phyloP scores from a whole-genome alignment of 331 rosid species.

The Rhamnella rubrinervis region DNA sequence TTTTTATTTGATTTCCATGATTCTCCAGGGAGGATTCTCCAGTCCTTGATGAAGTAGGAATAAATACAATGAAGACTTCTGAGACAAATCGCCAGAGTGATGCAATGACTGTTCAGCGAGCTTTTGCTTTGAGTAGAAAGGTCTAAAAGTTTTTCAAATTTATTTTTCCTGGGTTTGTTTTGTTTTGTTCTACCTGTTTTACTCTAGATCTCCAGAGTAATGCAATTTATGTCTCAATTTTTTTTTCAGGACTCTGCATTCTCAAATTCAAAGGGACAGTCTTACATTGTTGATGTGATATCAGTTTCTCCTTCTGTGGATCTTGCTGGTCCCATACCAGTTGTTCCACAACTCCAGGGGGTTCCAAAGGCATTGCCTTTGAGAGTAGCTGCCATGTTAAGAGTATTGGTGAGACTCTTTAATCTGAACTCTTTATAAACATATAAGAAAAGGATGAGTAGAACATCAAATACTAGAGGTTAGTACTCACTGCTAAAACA shows the following conservation, averaged over 20 bases:
- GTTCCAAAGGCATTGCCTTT: slow-evolving; percentile 62
- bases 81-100: slow-evolving; percentile 76
- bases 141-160: slow-evolving; percentile 37
- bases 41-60: slow-evolving; percentile 40
- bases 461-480: too few relatives aligned
- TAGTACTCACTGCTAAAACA: too few relatives aligned
- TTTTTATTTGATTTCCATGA: slow-evolving; percentile 16
- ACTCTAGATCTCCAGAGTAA: background rate
- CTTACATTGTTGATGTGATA: slow-evolving; percentile 60
- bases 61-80: slow-evolving; percentile 38
- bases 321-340: slow-evolving; percentile 36
- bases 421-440: background rate
- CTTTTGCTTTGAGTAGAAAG: slow-evolving; percentile 62
- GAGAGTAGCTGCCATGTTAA: slow-evolving; percentile 79
- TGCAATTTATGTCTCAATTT: background rate
- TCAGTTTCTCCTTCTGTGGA: slow-evolving; percentile 60
- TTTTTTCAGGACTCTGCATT: slow-evolving; percentile 63
- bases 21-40: slow-evolving; percentile 74
- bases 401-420: slow-evolving; percentile 76
- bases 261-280: slow-evolving; percentile 65
- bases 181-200: slow-evolving; percentile 6
- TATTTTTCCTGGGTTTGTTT: slow-evolving; percentile 12
- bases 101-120: slow-evolving; percentile 89
- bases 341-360: slow-evolving; percentile 69
- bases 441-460: too few relatives aligned